Percentiles rank a stretch among this genome's conserved stretches.
Evolutionary conservation across 2,329 filamentous ascomycete genomes (phyloP).

Genomic region (Zelopaecilomyces penicillatus): DNA sequence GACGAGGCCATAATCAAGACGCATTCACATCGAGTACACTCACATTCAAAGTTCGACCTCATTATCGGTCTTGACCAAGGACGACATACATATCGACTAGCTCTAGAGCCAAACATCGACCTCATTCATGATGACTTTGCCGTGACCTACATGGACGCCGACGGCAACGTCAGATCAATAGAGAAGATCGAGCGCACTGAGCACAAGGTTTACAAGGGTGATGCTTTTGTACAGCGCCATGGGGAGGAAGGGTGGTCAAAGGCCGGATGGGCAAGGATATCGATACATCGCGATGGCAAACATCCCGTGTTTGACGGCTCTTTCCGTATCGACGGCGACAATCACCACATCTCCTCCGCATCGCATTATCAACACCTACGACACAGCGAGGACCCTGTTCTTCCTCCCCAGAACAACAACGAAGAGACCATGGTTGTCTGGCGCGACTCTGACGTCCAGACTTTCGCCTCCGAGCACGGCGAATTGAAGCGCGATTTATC

Average conservation of each 20-base stretch:
- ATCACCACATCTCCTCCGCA: slow-evolving; percentile 78
- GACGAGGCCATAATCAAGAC: slow-evolving; percentile 72
- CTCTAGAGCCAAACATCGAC: slow-evolving; percentile 84
- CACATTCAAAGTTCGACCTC: slow-evolving; percentile 76
- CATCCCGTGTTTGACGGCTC: slow-evolving; percentile 82
- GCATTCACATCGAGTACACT: slow-evolving; percentile 68
- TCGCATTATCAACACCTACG: slow-evolving; percentile 66
- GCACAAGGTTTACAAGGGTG: slow-evolving; percentile 79
- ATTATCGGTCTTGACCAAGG: slow-evolving; percentile 65
- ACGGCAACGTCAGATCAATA: slow-evolving; percentile 59
- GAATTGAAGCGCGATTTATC: slow-evolving; percentile 56
- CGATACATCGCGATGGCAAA: slow-evolving; percentile 66
- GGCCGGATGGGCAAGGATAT: slow-evolving; percentile 80
- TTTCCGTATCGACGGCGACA: slow-evolving; percentile 71
- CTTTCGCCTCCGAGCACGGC: slow-evolving; percentile 31
- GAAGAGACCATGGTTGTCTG: slow-evolving; percentile 84
- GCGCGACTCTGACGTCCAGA: slow-evolving; percentile 75
- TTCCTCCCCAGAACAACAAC: slow-evolving; percentile 38
- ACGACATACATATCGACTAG: slow-evolving; percentile 64
- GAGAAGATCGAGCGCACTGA: slow-evolving; percentile 63
- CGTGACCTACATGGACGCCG: slow-evolving; percentile 60
- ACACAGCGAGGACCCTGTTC: slow-evolving; percentile 60
- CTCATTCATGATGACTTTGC: slow-evolving; percentile 69
- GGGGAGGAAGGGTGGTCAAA: slow-evolving; percentile 61
- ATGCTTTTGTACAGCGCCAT: slow-evolving; percentile 58